Evolutionary conservation across 768 basidiomycete species (phyloP), one percentile per base, ranked within the genome.

Genomic region (Amanita pallidorosea): DNA sequence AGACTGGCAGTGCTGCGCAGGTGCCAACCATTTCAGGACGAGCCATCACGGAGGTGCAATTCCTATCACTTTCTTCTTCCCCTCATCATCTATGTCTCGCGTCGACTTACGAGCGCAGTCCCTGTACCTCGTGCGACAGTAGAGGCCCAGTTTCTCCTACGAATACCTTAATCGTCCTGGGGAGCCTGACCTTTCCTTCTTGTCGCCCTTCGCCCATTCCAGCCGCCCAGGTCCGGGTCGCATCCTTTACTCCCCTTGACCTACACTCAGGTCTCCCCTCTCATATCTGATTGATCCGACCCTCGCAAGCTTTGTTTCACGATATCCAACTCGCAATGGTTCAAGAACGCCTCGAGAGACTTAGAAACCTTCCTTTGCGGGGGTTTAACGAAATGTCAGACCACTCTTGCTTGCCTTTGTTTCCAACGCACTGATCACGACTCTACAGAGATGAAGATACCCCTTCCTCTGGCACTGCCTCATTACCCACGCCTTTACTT

Each of bases 401-500:
- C 23, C 25, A 38, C 17, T 38, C 15, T 45, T 49, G 20, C 43
- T 36, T 51, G 45, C 37, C 34, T 43, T 35, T 46, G 20, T 49
- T 40, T 11, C 45, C 20, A 35, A 51, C n/a, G 47, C 23, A 54
- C 54, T 48, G 37, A 43, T 36, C 34, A 47, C 49, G n/a, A 49
- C 36, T 29, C 29, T 50, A 35, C 29, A 42, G 46, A 52, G 50
- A 63, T 44, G 63, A 66, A 37, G 60, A 62, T 51, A 67, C 66
- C 27, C 66, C 67, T 52, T 62, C 63, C 17, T 61, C 62, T 37
- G 64, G 59, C 41, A 61, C 64, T 8, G 62, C 65, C 17, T 65
- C 65, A 4, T 63, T 68, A 38, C 67, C 66, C 41, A 68, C 67
- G 27, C 67, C 67, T 36, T 43, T 22, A 22, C 40, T 49, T 38